Evolutionary conservation across 805 yeast species (phyloP), one percentile per base, ranked within the genome.

Genomic region (Myxozyma udenii): DNA sequence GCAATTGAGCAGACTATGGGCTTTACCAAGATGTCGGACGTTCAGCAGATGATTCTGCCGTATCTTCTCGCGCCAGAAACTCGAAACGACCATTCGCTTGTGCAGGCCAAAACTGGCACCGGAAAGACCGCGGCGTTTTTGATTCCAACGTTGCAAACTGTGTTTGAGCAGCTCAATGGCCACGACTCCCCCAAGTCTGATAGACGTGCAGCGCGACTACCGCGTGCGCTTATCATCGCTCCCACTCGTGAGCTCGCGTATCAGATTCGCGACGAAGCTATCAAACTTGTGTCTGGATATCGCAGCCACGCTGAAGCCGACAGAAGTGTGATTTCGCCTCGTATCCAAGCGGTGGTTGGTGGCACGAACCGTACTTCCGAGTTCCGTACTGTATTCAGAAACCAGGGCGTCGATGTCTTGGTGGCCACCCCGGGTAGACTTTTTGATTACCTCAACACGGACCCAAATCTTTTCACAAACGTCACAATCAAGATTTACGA

Each of bases 401-500:
- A 98, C 65, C 89, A 89, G 67, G 99, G 99, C 58, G 95, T 88
- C 30, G 93, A 95, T 67, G 81, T 93, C 26, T 75, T 93, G 16
- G 95, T 93, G 39, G 98, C 95, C 12, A 93, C 99, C 0, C 99
- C 99, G 1, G 99, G 99, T 55, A 78, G 98, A 64, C 73, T 95
- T 38, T 85, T 87, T 12, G 98, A 93, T 67, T 98, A 95, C 73
- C 18, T 54, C 5, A 21, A 16, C 2, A 23, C 19, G 18, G 37
- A 51, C 21, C 48, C 50, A 6, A 21, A 14, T 3, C 16, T 18
- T 16, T 83, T 88, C 66, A 66, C 68, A 36, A 68, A 73, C 47
- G 73, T 90, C 50, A 77, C 76, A 53, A 79, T 83, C 62, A 75
- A 86, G 55, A 83, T 89, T 36, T 79, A 87, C 57, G 97, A 90